These are phyloP conservation scores for Phytopythium sindhum DNA, from an alignment of 352 stramenopile genomes.

Conservation along the genomic window DNA sequence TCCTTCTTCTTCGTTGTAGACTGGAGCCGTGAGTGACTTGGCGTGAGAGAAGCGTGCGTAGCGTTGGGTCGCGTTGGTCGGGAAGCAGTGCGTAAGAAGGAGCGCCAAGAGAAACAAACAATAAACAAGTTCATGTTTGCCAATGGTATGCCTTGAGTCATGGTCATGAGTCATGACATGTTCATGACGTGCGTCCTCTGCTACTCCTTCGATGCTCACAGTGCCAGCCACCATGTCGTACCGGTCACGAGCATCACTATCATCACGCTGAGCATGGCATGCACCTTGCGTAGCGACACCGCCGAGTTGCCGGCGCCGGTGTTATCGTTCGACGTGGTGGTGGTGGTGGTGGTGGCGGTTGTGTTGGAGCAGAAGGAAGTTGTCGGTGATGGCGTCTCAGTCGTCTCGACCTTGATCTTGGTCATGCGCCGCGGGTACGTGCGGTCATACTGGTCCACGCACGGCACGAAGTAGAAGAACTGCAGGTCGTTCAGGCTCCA, in stretches of 20 bases:
- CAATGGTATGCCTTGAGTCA: background rate
- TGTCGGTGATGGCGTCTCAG: background rate
- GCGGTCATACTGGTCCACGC: conserved; percentile 9
- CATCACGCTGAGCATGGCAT: background rate
- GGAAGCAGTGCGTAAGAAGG: background rate
- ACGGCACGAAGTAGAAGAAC: conserved; percentile 11
- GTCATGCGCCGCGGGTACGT: conserved; percentile 7
- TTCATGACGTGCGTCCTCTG: too few relatives aligned
- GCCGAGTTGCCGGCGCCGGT: background rate
- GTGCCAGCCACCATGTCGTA: background rate
- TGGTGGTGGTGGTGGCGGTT: background rate
- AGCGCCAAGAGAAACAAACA: background rate
- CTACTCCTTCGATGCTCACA: too few relatives aligned
- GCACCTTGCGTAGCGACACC: background rate
- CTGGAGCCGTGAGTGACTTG: conserved; percentile 2
- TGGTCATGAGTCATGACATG: too few relatives aligned
- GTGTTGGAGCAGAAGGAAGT: conserved; percentile 2
- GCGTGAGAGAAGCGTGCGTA: conserved; percentile 2
- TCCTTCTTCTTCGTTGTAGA: background rate
- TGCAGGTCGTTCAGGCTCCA: conserved; percentile 9
- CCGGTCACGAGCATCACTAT: background rate
- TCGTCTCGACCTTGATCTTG: background rate
- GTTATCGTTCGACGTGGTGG: background rate
- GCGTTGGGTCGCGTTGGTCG: background rate
- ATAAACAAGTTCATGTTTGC: background rate